Conservation (phyloP, 83 land plant species). For the Picea abies region DNA sequence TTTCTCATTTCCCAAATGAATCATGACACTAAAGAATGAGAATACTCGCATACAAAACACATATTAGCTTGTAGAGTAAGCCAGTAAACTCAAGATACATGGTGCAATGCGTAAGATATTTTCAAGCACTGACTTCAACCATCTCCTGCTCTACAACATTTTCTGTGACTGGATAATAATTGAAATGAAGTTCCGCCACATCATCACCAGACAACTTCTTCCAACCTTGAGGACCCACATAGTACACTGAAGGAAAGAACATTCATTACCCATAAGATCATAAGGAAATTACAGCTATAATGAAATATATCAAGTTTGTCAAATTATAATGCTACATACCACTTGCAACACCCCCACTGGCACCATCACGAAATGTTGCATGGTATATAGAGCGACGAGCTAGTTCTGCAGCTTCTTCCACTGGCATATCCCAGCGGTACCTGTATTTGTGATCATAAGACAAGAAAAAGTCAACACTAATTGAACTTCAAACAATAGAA, state of each 20-base stretch:
- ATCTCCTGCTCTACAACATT: constrained; percentile 79
- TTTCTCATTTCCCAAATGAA: no score
- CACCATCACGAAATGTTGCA: constrained; percentile 97
- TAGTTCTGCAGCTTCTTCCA: constrained; percentile 91
- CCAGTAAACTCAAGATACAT: no score
- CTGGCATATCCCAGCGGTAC: constrained; percentile 74
- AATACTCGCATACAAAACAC: no score
- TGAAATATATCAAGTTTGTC: no score
- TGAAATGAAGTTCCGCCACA: constrained; percentile 89
- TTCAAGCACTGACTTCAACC: constrained; percentile 54
- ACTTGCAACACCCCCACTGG: constrained; percentile 97
- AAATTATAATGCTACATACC: constrained; percentile 45
- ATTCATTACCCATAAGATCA: no score
- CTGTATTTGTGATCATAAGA: constrained; percentile 28
- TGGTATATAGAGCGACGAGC: constrained; percentile 93
- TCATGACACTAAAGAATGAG: no score
- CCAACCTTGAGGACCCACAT: constrained; percentile 94
- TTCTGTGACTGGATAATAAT: constrained; percentile 74
- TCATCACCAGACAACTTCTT: constrained; percentile 94
- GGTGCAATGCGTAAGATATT: constrained; percentile 44
- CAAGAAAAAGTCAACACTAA: neutral
- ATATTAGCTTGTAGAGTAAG: no score
- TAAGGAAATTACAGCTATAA: no score
- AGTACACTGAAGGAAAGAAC: constrained; percentile 55
- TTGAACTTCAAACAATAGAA: constrained; percentile 57